Conservation (phyloP, 2,329 filamentous ascomycete species). For the Claviceps citrina region DNA sequence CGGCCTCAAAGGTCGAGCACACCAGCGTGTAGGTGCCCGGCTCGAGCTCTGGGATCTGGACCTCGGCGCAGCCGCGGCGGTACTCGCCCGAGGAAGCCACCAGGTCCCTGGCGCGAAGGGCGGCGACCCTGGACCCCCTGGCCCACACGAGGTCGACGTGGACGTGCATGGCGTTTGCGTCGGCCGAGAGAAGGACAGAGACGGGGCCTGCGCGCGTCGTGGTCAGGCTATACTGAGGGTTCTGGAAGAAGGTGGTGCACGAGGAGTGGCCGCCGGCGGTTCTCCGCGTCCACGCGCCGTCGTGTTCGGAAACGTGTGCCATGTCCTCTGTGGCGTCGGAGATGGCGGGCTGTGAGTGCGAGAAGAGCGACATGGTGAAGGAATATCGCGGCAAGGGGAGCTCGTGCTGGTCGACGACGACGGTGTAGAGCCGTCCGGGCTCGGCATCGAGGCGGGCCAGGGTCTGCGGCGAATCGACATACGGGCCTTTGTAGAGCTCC, state of each 20-base stretch:
- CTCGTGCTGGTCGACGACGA: conserved; percentile 65
- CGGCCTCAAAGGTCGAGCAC: conserved; percentile 77
- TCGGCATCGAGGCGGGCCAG: conserved; percentile 49
- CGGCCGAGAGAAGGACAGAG: conserved; percentile 58
- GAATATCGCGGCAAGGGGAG: conserved; percentile 58
- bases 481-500: conserved; percentile 60
- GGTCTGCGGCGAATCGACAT: conserved; percentile 85
- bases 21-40: conserved; percentile 73
- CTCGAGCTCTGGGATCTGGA: conserved; percentile 44
- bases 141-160: conserved; percentile 78
- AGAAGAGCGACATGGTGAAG: conserved; percentile 81
- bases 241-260: conserved; percentile 61
- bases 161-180: conserved; percentile 51
- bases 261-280: conserved; percentile 76
- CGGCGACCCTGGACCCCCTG: conserved; percentile 52
- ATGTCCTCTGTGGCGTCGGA: conserved; percentile 46
- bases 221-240: conserved; percentile 68
- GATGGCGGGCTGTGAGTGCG: conserved; percentile 45
- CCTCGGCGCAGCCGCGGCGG: conserved; percentile 59
- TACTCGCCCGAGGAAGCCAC: conserved; percentile 80
- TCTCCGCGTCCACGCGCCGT: conserved; percentile 58
- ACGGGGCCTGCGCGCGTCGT: conserved; percentile 44
- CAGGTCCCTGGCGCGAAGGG: conserved; percentile 60
- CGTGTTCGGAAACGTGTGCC: conserved; percentile 39
- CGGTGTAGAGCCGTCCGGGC: conserved; percentile 31